Conservation (phyloP, 192 early-diverging fungal genomes). For the Coemansia sp. region DNA sequence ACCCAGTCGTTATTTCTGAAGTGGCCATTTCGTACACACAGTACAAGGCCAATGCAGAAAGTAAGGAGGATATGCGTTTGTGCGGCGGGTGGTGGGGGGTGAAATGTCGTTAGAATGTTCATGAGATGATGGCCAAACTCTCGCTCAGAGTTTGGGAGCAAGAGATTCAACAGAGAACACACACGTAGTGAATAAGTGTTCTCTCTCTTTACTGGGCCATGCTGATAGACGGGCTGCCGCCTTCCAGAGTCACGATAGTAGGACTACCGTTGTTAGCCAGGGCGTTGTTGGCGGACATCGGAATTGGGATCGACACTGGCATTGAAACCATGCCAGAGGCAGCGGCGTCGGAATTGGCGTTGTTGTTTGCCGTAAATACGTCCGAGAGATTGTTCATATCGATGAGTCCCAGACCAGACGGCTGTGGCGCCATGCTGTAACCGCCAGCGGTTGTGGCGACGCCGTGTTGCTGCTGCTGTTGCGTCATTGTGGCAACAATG, state of each 20-base stretch:
- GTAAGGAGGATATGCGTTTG: background rate
- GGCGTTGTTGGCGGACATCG: background rate
- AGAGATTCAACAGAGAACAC: background rate
- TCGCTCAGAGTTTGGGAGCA: too few relatives aligned
- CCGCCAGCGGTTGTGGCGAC: slow-evolving; percentile 7
- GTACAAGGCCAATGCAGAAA: background rate
- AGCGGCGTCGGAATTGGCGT: slow-evolving; percentile 4
- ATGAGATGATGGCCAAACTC: too few relatives aligned
- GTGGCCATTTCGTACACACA: too few relatives aligned
- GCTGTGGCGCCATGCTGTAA: slow-evolving; percentile 4
- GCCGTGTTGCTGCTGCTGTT: slow-evolving; percentile 2
- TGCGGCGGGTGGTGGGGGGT: background rate
- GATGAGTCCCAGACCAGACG: slow-evolving; percentile 21
- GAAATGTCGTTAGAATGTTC: background rate
- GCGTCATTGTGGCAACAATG: background rate
- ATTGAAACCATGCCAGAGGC: slow-evolving; percentile 10
- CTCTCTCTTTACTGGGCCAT: background rate
- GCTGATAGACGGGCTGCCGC: background rate
- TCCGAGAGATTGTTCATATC: slow-evolving; percentile 40
- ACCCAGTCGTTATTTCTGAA: too few relatives aligned
- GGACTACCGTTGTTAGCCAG: background rate
- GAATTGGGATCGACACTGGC: slow-evolving; percentile 8
- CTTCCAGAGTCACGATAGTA: background rate
- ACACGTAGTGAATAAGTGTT: background rate
- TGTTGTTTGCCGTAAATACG: slow-evolving; percentile 24